These are phyloP conservation scores for Rosa lucieae DNA, from an alignment of 306 rosid genomes.

Conservation along the genomic window DNA sequence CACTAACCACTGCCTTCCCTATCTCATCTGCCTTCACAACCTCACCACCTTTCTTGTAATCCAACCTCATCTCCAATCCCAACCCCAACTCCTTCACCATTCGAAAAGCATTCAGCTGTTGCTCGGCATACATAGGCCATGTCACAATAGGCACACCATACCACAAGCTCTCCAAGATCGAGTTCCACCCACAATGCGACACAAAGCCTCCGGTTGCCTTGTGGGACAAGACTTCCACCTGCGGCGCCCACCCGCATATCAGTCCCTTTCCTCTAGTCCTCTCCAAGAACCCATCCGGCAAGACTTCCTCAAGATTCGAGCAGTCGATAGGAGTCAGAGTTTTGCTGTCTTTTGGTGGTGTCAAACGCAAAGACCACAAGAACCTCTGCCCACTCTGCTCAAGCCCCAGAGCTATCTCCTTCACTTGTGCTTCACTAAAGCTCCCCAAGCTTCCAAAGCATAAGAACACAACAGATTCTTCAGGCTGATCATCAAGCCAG, in stretches of 20 bases:
- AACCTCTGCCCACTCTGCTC: slow-evolving; percentile 47
- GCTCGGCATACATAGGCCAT: slow-evolving; percentile 78
- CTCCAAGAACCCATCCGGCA: slow-evolving; percentile 64
- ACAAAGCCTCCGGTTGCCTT: slow-evolving; percentile 52
- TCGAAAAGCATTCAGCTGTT: slow-evolving; percentile 56
- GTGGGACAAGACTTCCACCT: slow-evolving; percentile 52
- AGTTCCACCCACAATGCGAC: slow-evolving; percentile 76
- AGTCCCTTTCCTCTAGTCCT: slow-evolving; percentile 49
- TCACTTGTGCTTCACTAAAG: slow-evolving; percentile 50
- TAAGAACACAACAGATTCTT: slow-evolving; percentile 46
- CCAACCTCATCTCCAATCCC: slow-evolving; percentile 46
- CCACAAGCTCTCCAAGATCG: slow-evolving; percentile 69
- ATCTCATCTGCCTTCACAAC: slow-evolving; percentile 53
- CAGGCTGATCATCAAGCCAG: slow-evolving; percentile 58
- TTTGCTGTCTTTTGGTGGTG: slow-evolving; percentile 3
- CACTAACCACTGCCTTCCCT: slow-evolving; percentile 31
- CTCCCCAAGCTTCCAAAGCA: slow-evolving; percentile 72
- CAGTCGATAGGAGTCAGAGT: neutral
- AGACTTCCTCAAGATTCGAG: slow-evolving; percentile 17
- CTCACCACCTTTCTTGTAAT: slow-evolving; percentile 35
- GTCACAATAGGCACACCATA: slow-evolving; percentile 63
- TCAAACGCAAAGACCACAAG: slow-evolving; percentile 48
- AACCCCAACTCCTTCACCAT: slow-evolving; percentile 51
- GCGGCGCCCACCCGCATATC: slow-evolving; percentile 64
- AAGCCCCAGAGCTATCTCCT: slow-evolving; percentile 56